Base-by-base conservation (phyloP, 305 asterid species). In the Fraxinus baroniana region DNA sequence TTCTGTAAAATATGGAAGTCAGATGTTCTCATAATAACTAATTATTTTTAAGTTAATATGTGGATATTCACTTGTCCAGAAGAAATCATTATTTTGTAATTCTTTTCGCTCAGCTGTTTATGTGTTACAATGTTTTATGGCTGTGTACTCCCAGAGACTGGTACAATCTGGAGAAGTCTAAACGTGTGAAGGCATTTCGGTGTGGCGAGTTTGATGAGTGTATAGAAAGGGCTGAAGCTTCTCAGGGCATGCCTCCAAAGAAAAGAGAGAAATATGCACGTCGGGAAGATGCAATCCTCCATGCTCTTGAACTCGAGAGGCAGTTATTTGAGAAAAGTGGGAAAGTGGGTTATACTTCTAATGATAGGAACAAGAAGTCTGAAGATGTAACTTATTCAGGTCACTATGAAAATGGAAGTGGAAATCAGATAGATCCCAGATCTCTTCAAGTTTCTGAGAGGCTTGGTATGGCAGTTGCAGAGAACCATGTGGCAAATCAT, bases 191-290 rank as follows among this genome's bases (percentile, higher is more conserved):
- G 90, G 87, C 97, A 74, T 95, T 95, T 86, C 94, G 99, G 18
- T 95, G 97, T 87, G 99, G 98, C 32, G 97, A 93, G 82, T 95
- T 94, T 87, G 93, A 93, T 85, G 97, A 92, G 84, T 94, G 99
- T 88, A 95, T 95, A 86, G 95, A 93, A 87, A 91, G 93, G 86
- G 99, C 98, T 81, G 98, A 94, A 90, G 98, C 98, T 80, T 83
- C 97, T 74, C 95, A 87, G 83, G 97, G 97, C 28, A 90, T 94
- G 96, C 98, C 98, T 86, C 98, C 97, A 30, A 95, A 94, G 92
- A 95, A 94, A 86, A 91, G 99, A 89, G 99, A 94, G 90, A 95
- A 95, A 88, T 95, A 95, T 87, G 99, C 99, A 7, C 97, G 98
- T 71, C 87, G 98, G 28, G 99, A 95, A 90, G 98, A 95, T 91